Evolutionary conservation across 352 stramenopile genomes (phyloP), one percentile per base, ranked within the genome.

Genomic region (Globisporangium echinulatum): DNA sequence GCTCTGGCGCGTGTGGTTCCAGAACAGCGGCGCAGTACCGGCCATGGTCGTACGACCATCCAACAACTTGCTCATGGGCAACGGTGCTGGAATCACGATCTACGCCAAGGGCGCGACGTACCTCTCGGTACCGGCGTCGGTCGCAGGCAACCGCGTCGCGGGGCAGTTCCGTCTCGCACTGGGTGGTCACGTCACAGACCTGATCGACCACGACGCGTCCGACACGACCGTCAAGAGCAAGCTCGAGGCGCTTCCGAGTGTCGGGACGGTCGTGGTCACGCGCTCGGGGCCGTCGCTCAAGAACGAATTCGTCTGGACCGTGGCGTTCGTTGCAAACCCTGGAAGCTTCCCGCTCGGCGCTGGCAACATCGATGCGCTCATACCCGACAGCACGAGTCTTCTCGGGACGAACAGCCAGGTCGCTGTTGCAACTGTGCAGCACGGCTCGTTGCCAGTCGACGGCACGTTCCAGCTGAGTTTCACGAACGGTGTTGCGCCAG

Each of bases 241-340:
- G 44, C 67, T 99, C 1, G 90, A 98, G 68, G 77, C 74, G n/a
- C 71, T 99, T 19, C 88, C 92, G 1, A 98, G 98, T 63, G 66
- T 98, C 33, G 95, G 93, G 5, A 85, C 74, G 3, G 94, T 99
- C 1, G 63, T 72, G 25, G 96, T 99, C 11, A 70, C 69, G 39
- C 89, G 91, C 5, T 81, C 66, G 1, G 81, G 81, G 0, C 95
- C 96, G 8, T 88, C 88, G 2, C 69, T 96, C 11, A 90, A 93
- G 53, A 87, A 84, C 44, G 87, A 92, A 52, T 99, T 98, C 61
- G 75, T 76, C 14, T 99, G 96, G 96, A 87, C 73, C 14, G 77
- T 99, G 52, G 98, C 92, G 7, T 99, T 98, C 68, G 63, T 79
- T 1, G 79, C 88, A 1, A 98, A 97, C 59, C 94, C 94, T 15